Base-by-base conservation (phyloP, 305 asterid genomes). In the Rubia tinctorum region DNA sequence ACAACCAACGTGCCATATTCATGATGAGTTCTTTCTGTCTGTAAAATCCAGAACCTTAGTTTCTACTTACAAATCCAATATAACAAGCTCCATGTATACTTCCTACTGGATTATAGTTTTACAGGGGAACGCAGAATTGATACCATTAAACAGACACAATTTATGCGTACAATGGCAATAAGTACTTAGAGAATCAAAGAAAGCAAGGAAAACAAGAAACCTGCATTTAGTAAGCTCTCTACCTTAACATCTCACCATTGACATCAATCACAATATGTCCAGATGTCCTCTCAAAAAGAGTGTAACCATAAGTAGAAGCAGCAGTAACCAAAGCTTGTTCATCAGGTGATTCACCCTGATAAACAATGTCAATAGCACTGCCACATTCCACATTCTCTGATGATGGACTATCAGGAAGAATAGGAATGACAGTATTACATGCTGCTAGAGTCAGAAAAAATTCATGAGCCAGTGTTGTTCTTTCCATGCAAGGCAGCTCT, bases 271-370 rank as follows among this genome's bases (percentile, higher is more conserved):
- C 91, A 73, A 95, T 88, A 85, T 95, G 96, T 73, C 99, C 98
- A 43, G 99, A 95, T 59, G 98, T 92, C 76, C 99, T 87, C 80
- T 95, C 99, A 78, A 87, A 90, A 66, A 92, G 97, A 0, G 93
- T 92, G 82, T 90, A 95, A 42, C 91, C 97, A 87, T 92, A 92
- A 47, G 97, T 92, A 67, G 96, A 87, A 56, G 99, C 95, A 66
- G 98, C 98, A 81, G 96, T 83, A 76, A 88, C 98, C 74, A 95
- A 76, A 74, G 99, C 98, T 84, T 89, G 96, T 84, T 95, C 99
- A 71, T 95, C 99, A 69, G 99, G 99, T 80, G 98, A 95, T 84
- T 95, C 99, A 34, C 99, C 98, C 85, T 92, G 99, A 84, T 92
- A 95, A 61, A 81, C 89, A 81, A 95, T 82, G 77, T 89, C 75